Percentiles rank a stretch among this genome's conserved stretches.
These are phyloP conservation scores for Cadophora luteo-olivacea DNA, from an alignment of 2,329 filamentous ascomycete species.

Conservation along the genomic window DNA sequence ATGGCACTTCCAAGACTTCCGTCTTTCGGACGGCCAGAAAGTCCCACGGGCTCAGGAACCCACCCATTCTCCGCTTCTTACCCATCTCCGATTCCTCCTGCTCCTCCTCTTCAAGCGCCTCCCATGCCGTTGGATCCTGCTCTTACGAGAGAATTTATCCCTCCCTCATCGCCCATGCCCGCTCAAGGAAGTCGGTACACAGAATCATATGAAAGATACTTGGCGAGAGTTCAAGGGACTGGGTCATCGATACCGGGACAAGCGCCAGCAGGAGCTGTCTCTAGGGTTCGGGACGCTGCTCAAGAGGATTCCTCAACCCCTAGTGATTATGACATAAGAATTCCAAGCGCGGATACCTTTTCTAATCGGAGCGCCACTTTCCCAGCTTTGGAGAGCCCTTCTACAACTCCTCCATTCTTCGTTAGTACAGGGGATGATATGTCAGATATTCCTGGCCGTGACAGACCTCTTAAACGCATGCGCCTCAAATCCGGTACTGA, in stretches of 20 bases:
- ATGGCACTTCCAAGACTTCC: neutral
- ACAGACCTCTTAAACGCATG: constrained; percentile 17
- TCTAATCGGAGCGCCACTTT: constrained; percentile 28
- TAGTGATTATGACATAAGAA: constrained; percentile 36
- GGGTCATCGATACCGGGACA: constrained; percentile 22
- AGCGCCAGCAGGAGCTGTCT: constrained; percentile 18
- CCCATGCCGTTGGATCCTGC: constrained; percentile 17
- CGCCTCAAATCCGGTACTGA: neutral
- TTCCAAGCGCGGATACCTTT: constrained; percentile 25
- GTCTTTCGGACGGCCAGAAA: constrained; percentile 5
- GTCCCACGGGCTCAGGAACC: neutral
- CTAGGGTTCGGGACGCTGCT: constrained; percentile 26
- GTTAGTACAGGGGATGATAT: constrained; percentile 4
- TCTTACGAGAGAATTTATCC: constrained; percentile 5
- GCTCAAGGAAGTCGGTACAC: constrained; percentile 24
- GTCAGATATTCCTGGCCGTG: neutral
- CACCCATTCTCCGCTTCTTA: neutral
- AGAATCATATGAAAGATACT: constrained; percentile 39
- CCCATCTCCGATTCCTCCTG: neutral
- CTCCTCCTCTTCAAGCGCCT: neutral
- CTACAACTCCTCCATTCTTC: constrained; percentile 19
- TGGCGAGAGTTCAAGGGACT: neutral
- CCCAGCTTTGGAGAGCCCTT: constrained; percentile 16
- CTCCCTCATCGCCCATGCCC: neutral
- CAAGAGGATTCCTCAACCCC: constrained; percentile 34